Evolutionary conservation across 495 filamentous ascomycete genomes (phyloP), one percentile per base, ranked within the genome.

Genomic region (Parachaetomium inaequale): DNA sequence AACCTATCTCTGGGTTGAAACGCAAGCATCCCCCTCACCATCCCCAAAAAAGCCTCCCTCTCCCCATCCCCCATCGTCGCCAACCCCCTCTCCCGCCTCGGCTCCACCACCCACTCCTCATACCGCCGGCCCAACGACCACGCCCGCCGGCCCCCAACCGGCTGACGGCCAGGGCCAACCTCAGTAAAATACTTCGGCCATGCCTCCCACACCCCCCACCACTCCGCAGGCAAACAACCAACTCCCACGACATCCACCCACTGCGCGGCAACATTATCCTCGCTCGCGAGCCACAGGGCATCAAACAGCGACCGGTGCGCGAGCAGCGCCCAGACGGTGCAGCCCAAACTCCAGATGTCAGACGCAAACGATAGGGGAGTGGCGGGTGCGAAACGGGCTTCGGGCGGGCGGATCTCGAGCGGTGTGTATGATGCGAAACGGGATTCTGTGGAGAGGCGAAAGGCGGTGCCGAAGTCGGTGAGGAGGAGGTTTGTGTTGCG

Each of bases 21-120:
- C 23, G 63, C 68, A n/a, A 81, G 68, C 75, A 81, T 79, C 62
- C 63, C 40, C 34, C 69, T 51, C 49, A 79, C 49, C 75, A 80
- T 71, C 4, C 55, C 59, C n/a, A 75, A 65, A 7, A 80, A 25
- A 51, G 72, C 76, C 31, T 66, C 60, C 36, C 52, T 65, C 58
- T 79, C 76, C 19, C 52, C 38, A 7, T 59, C 64, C 3, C 46
- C 34, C 14, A 64, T 17, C 7, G 34, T 7, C 7, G 50, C 65
- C 53, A 65, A 58, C 4, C 51, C 63, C 0, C 61, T 0, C 25
- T 42, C 36, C 34, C 49, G 34, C 54, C 70, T 59, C 21, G 32
- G 43, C 8, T 50, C 25, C 43, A 64, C 42, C 4, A 69, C 26
- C 53, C 45, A 43, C 32, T 62, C 45, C 5, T 69, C 58, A 50